These are phyloP conservation scores for Fusarium nodosum DNA, from an alignment of 2,329 filamentous ascomycete species.

Conservation along the genomic window DNA sequence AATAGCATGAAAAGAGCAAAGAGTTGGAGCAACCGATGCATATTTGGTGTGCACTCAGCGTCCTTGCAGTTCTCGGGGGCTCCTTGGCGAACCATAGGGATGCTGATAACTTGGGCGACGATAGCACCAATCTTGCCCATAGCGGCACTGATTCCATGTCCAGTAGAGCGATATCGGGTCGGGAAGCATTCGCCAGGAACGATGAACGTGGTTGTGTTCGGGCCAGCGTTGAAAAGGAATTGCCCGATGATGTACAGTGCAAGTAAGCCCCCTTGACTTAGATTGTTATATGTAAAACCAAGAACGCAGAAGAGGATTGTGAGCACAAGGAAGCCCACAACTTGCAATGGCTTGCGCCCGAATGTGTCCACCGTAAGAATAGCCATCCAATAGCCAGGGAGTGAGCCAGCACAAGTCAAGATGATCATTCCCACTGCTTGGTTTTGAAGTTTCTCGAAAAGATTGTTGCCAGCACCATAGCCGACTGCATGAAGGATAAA, in stretches of 20 bases:
- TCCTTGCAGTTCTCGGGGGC: conserved; percentile 64
- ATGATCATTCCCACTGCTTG: conserved; percentile 83
- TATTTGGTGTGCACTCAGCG: conserved; percentile 67
- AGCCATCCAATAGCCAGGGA: conserved; percentile 85
- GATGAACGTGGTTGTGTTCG: conserved; percentile 76
- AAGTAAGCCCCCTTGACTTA: conserved; percentile 65
- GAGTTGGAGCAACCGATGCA: conserved; percentile 81
- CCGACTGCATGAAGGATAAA: conserved; percentile 80
- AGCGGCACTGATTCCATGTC: conserved; percentile 75
- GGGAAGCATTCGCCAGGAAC: conserved; percentile 75
- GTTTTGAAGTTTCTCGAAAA: conserved; percentile 79
- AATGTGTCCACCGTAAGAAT: conserved; percentile 80
- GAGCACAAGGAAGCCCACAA: conserved; percentile 71
- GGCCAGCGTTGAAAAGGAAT: conserved; percentile 76
- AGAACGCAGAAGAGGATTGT: conserved; percentile 73
- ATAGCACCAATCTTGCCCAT: conserved; percentile 78
- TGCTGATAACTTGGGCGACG: conserved; percentile 74
- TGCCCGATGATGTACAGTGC: conserved; percentile 74
- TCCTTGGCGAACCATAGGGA: conserved; percentile 71
- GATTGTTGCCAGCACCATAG: conserved; percentile 71
- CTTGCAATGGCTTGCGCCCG: conserved; percentile 82
- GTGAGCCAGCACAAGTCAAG: conserved; percentile 79
- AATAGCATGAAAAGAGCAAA: conserved; percentile 85
- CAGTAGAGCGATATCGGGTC: conserved; percentile 72
- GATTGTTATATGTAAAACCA: conserved; percentile 69